phyloP scores from a whole-genome alignment of 2,329 filamentous ascomycete species.

The Bretziella fagacearum region DNA sequence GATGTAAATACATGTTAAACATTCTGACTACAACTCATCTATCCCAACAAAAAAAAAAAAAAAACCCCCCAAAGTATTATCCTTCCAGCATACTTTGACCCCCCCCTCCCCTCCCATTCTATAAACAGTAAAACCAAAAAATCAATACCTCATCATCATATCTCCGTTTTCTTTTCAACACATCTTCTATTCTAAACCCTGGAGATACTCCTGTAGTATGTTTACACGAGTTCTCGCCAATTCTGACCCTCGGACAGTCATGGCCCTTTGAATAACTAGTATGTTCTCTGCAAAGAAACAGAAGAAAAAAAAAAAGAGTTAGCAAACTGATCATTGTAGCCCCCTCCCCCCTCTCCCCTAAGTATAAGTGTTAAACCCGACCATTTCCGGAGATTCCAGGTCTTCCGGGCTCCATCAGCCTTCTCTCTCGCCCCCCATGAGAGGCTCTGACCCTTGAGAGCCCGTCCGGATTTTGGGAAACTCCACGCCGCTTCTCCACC shows the following conservation, averaged over 20 bases:
- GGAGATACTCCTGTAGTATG: conserved; percentile 38
- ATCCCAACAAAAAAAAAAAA: no score
- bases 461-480: no score
- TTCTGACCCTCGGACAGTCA: conserved; percentile 37
- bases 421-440: no score
- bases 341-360: no score
- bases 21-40: no score
- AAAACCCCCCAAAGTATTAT: no score
- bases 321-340: conserved; percentile 21
- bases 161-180: neutral
- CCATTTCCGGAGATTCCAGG: neutral
- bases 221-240: conserved; percentile 42
- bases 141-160: neutral
- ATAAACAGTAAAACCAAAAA: neutral
- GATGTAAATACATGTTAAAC: no score
- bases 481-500: no score
- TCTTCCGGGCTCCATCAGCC: neutral
- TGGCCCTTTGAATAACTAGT: conserved; percentile 21
- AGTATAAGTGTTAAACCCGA: no score
- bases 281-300: conserved; percentile 6
- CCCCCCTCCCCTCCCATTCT: neutral
- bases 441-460: no score
- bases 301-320: conserved; percentile 1
- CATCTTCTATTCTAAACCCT: conserved; percentile 6
- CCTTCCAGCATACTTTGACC: neutral